phyloP scores from a whole-genome alignment of 169 alveolate genomes.

The Eimeria maxima region DNA sequence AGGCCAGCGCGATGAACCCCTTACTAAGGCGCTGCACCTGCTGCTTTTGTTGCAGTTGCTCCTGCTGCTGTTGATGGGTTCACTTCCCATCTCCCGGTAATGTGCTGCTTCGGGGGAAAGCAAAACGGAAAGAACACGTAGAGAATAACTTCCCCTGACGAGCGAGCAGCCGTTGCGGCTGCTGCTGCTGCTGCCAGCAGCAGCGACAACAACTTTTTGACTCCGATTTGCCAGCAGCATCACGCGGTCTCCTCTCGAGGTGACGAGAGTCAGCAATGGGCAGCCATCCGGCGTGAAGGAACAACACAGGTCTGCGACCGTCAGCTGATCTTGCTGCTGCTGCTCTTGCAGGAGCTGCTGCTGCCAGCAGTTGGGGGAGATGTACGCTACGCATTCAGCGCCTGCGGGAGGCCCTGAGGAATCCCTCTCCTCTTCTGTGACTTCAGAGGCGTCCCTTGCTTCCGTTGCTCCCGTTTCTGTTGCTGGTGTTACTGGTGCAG shows the following conservation, averaged over 20 bases:
- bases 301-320: slow-evolving; percentile 16
- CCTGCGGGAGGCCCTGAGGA: neutral
- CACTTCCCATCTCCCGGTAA: neutral
- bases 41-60: slow-evolving; percentile 42
- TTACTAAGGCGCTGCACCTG: neutral
- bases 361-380: slow-evolving; percentile 30
- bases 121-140: slow-evolving; percentile 15
- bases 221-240: neutral
- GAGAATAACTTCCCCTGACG: neutral
- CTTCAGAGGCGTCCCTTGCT: neutral
- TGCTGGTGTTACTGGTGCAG: slow-evolving; percentile 23
- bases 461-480: neutral
- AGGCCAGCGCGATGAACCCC: too few relatives aligned
- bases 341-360: slow-evolving; percentile 28
- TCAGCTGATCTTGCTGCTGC: slow-evolving; percentile 37
- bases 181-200: slow-evolving; percentile 23
- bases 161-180: neutral
- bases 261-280: slow-evolving; percentile 53
- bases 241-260: slow-evolving; percentile 57
- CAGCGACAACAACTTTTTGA: slow-evolving; percentile 11
- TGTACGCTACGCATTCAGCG: slow-evolving; percentile 41
- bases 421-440: neutral
- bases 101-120: slow-evolving; percentile 37
- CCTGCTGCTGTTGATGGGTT: neutral
- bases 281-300: slow-evolving; percentile 34